Evolutionary conservation across 257 asterid genomes (phyloP).

Genomic region (Primulina huaijiensis): DNA sequence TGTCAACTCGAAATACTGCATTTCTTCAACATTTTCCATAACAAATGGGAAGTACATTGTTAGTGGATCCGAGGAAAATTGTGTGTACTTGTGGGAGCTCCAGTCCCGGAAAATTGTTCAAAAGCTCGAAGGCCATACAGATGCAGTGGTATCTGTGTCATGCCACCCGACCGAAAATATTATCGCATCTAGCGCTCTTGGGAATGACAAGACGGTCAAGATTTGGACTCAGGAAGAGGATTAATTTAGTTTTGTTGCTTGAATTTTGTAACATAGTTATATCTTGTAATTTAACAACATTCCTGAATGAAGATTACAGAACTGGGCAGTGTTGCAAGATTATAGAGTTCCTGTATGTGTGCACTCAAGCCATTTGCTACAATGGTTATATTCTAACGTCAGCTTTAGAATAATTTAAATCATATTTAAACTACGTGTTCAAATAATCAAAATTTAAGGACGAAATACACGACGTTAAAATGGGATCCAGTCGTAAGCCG

Average conservation of each 20-base stretch:
- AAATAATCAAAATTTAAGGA: background rate
- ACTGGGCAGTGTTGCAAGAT: background rate
- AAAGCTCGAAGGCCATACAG: conserved; percentile 92
- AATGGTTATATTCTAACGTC: no score
- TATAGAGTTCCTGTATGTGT: background rate
- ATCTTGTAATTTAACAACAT: background rate
- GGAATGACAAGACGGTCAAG: conserved; percentile 71
- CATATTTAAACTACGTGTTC: no score
- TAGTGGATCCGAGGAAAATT: conserved; percentile 90
- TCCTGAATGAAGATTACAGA: background rate
- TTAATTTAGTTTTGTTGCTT: conserved; percentile 25
- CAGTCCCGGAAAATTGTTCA: conserved; percentile 85
- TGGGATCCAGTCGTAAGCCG: conserved; percentile 14
- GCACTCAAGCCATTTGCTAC: background rate
- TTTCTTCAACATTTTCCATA: conserved; percentile 73
- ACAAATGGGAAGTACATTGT: conserved; percentile 90
- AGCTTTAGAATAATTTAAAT: no score
- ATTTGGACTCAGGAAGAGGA: conserved; percentile 73
- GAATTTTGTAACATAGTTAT: background rate
- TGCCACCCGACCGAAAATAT: conserved; percentile 78
- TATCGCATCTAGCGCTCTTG: conserved; percentile 88
- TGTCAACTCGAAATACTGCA: conserved; percentile 72
- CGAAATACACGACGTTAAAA: conserved; percentile 16
- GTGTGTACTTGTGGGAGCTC: conserved; percentile 84
- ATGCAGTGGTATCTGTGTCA: conserved; percentile 67